A percentile compares a stretch with the other conserved stretches of the same genome.
Evolutionary conservation across 1,284 basidiomycete genomes (phyloP).

Genomic region (Wolfiporia cocos): DNA sequence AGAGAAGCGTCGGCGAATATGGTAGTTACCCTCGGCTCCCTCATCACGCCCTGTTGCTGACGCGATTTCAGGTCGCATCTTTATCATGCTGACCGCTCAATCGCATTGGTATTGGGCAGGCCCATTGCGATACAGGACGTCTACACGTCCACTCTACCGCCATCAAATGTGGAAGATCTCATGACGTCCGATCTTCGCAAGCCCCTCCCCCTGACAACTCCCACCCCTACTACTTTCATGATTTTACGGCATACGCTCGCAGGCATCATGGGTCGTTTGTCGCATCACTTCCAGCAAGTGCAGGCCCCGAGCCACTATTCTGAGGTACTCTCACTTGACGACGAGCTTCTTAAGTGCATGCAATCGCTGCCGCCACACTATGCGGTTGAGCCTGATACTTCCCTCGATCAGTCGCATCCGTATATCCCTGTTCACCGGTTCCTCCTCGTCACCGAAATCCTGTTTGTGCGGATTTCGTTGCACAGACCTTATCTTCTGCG

Average conservation of each 20-base stretch:
- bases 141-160: constrained; percentile 79
- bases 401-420: constrained; percentile 58
- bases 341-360: constrained; percentile 80
- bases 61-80: constrained; percentile 67
- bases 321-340: constrained; percentile 81
- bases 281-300: constrained; percentile 93
- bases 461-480: constrained; percentile 74
- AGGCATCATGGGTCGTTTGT: constrained; percentile 84
- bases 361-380: constrained; percentile 73
- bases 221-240: constrained; percentile 84
- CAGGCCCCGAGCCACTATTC: constrained; percentile 78
- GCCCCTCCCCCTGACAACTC: constrained; percentile 55
- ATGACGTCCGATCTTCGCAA: constrained; percentile 36
- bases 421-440: constrained; percentile 74
- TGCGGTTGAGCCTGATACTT: constrained; percentile 71
- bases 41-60: constrained; percentile 6
- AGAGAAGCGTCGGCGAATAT: constrained; percentile 88
- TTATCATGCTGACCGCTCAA: constrained; percentile 89
- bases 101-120: constrained; percentile 86
- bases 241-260: constrained; percentile 84
- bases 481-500: constrained; percentile 77
- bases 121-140: constrained; percentile 86
- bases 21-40: constrained; percentile 39
- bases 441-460: constrained; percentile 73
- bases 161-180: constrained; percentile 80